Evolutionary conservation across 352 stramenopile species (phyloP).

Genomic region (Sclerospora graminicola): DNA sequence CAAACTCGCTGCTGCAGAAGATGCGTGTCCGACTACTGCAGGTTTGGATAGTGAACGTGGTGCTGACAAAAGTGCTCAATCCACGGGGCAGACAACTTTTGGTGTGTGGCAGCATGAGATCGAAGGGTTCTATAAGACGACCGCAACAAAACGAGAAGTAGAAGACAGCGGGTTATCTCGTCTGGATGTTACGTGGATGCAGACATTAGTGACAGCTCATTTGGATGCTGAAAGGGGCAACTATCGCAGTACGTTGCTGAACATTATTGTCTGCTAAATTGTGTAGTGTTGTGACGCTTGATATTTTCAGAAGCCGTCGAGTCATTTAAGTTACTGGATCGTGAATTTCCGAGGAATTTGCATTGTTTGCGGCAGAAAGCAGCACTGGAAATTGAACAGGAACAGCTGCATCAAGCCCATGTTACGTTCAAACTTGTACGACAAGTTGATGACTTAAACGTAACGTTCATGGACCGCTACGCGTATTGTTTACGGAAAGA

Average conservation of each 20-base stretch:
- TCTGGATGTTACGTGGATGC: conserved; percentile 42
- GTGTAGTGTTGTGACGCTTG: background rate
- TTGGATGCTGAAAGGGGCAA: conserved; percentile 34
- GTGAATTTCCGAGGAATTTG: conserved; percentile 56
- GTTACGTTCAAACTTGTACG: conserved; percentile 41
- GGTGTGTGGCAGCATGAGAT: conserved; percentile 26
- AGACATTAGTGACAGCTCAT: conserved; percentile 44
- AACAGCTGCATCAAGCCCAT: conserved; percentile 46
- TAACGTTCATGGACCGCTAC: conserved; percentile 53
- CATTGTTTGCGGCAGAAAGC: conserved; percentile 43
- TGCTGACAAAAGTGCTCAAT: conserved; percentile 4
- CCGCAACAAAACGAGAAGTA: conserved; percentile 4
- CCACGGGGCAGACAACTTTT: background rate
- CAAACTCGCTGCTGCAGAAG: conserved; percentile 37
- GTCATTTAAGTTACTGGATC: conserved; percentile 29
- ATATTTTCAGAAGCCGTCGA: conserved; percentile 22
- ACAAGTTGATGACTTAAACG: conserved; percentile 54
- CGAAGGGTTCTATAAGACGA: conserved; percentile 34
- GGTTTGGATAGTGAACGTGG: conserved; percentile 7
- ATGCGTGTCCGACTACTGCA: conserved; percentile 19
- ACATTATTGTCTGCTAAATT: background rate
- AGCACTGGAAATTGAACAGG: conserved; percentile 50
- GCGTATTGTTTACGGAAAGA: conserved; percentile 48
- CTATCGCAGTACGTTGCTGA: conserved; percentile 20
- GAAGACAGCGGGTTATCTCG: conserved; percentile 2